Base-by-base conservation (phyloP, 495 filamentous ascomycete species). In the Trichoderma reesei region DNA sequence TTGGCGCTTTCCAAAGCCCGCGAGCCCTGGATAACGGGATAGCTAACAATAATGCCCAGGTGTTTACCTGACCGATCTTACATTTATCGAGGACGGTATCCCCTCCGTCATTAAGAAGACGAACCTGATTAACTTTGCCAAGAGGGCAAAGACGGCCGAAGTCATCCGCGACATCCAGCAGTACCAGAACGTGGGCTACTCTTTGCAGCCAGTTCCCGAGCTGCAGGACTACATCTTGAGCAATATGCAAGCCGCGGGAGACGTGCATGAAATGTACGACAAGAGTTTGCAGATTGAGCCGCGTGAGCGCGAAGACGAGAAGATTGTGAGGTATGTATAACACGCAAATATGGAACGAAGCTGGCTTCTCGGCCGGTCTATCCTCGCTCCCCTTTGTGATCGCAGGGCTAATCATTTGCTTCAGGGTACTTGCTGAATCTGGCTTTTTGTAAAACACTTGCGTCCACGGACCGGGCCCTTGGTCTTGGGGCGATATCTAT, bases 221-320 rank as follows among this genome's bases (percentile, higher is more conserved):
- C 82, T 98, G 68, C 95, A 98, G 74, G 92, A 98, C 67, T 98
- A 97, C 77, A 97, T 98, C 64, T 80, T 97, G 65, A 90, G 86
- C 70, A 96, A 96, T 73, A 93, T 98, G 85, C 87, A 93, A 77
- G 85, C 85, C 10, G 94, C 94, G 2, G 89, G 90, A 51, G 95
- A 98, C 72, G 93, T 98, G 65, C 92, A 97, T 74, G 92, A 98
- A 80, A 97, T 98, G 95, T 98, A 97, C 76, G 91, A 98, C 71
- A 89, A 89, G 78, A 96, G 90, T 72, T 80, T 98, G 79, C 81
- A 85, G 66, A 87, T 98, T 61, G 94, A 98, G 75, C 94, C 95
- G 56, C 82, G 95, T 68, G 94, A 98, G 76, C 83, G 94, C 67
- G 94, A 98, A 75, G 94, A 98, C 73, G 94, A 98, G 67, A 84